Conservation (phyloP, 805 yeast species). For the Scheffersomyces ergatensis region DNA sequence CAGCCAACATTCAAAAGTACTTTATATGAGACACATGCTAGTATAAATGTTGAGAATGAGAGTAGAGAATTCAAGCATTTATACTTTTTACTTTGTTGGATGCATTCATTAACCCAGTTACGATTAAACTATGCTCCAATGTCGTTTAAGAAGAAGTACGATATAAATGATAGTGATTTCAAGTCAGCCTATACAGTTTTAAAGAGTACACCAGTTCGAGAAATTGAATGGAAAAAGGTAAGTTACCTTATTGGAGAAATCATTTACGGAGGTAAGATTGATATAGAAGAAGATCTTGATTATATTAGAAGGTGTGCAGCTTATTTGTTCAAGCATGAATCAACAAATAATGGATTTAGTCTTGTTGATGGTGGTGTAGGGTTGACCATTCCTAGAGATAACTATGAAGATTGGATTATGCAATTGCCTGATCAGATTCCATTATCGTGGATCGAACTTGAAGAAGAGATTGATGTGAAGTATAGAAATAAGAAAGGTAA, state of each 20-base stretch:
- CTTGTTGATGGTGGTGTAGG: slow-evolving; percentile 23
- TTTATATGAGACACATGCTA: slow-evolving; percentile 36
- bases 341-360: slow-evolving; percentile 44
- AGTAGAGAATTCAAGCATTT: slow-evolving; percentile 49
- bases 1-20: slow-evolving; percentile 56
- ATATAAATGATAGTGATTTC: slow-evolving; percentile 74
- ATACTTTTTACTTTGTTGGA: slow-evolving; percentile 63
- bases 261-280: slow-evolving; percentile 67
- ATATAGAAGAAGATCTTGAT: slow-evolving; percentile 36
- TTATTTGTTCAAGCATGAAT: slow-evolving; percentile 32
- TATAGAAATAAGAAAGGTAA: slow-evolving; percentile 21
- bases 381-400: slow-evolving; percentile 50
- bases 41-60: slow-evolving; percentile 11
- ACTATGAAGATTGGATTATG: slow-evolving; percentile 49
- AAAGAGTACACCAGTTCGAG: slow-evolving; percentile 35
- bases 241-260: slow-evolving; percentile 49
- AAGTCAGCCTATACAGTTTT: slow-evolving; percentile 46
- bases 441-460: slow-evolving; percentile 52
- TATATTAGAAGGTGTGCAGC: slow-evolving; percentile 32
- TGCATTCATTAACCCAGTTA: slow-evolving; percentile 62
- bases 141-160: slow-evolving; percentile 62
- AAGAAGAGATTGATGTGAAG: slow-evolving; percentile 38
- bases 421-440: slow-evolving; percentile 53
- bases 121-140: slow-evolving; percentile 58
- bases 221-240: slow-evolving; percentile 55